phyloP scores from a whole-genome alignment of 1,284 basidiomycete species.

The Cystobasidium sp. region DNA sequence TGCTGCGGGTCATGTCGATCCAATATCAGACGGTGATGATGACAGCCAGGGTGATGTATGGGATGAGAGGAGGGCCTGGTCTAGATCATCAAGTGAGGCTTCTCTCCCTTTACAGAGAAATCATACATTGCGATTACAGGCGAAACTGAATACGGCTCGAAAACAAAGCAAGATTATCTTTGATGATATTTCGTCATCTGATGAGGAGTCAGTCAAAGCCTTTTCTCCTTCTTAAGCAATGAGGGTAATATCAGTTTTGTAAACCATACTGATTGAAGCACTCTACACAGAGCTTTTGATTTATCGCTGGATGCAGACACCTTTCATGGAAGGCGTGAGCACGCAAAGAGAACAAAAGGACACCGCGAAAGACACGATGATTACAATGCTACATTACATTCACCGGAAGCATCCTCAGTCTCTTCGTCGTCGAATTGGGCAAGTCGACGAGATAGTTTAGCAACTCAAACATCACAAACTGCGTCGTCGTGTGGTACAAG shows the following conservation, averaged over 20 bases:
- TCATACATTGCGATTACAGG: background rate
- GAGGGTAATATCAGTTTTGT: background rate
- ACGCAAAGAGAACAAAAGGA: background rate
- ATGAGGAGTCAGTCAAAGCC: slow-evolving; percentile 15
- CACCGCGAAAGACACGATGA: background rate
- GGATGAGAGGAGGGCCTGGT: background rate
- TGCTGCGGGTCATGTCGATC: background rate
- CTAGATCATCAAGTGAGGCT: background rate
- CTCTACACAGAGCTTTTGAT: slow-evolving; percentile 14
- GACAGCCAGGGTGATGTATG: background rate
- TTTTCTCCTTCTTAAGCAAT: background rate
- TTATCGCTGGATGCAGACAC: background rate
- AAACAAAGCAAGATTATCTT: slow-evolving; percentile 26
- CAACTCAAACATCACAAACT: background rate
- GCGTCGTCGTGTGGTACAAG: background rate
- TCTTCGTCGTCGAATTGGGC: background rate
- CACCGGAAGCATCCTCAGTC: background rate
- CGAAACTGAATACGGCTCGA: background rate
- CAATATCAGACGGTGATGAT: background rate
- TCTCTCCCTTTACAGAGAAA: background rate
- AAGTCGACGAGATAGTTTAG: slow-evolving; percentile 1
- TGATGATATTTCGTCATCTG: slow-evolving; percentile 17
- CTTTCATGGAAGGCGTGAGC: background rate
- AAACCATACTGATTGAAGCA: no score
- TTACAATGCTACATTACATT: background rate